These are phyloP conservation scores for Neobulgaria alba DNA, from an alignment of 2,329 filamentous ascomycete species.

Conservation along the genomic window DNA sequence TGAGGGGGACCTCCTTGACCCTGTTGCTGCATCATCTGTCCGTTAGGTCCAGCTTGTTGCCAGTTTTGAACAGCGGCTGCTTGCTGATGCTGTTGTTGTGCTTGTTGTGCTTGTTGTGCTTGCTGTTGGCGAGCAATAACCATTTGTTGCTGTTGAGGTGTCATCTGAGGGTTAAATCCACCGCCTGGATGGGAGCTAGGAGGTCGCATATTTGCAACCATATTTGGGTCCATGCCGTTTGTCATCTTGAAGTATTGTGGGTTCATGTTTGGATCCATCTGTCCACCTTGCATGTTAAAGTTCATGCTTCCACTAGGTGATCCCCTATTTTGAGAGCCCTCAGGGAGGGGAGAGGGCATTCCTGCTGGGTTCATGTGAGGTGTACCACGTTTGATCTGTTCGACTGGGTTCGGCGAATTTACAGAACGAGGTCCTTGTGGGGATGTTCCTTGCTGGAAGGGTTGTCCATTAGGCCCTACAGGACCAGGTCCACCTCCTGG, in stretches of 20 bases:
- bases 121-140: constrained; percentile 43
- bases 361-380: constrained; percentile 63
- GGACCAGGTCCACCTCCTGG: constrained; percentile 31
- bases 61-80: constrained; percentile 16
- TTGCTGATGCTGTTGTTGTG: constrained; percentile 1
- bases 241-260: constrained; percentile 55
- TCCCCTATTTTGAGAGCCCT: constrained; percentile 58
- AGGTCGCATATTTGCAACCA: constrained; percentile 59
- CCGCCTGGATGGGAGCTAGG: constrained; percentile 58
- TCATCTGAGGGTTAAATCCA: constrained; percentile 47
- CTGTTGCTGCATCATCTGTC: constrained; percentile 40
- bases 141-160: constrained; percentile 26
- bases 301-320: constrained; percentile 56
- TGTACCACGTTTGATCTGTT: constrained; percentile 72
- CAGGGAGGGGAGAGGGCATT: constrained; percentile 64
- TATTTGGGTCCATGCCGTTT: constrained; percentile 41
- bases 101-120: constrained; percentile 44
- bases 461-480: constrained; percentile 48
- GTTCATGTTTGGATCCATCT: constrained; percentile 53
- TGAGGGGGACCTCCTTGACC: constrained; percentile 30
- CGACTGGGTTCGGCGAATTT: constrained; percentile 67
- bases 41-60: constrained; percentile 30
- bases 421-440: constrained; percentile 58
- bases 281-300: constrained; percentile 47
- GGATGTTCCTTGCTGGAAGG: constrained; percentile 57